Evolutionary conservation across 2,329 filamentous ascomycete genomes (phyloP), one percentile per base, ranked within the genome.

Genomic region (Dactylella cylindrospora): DNA sequence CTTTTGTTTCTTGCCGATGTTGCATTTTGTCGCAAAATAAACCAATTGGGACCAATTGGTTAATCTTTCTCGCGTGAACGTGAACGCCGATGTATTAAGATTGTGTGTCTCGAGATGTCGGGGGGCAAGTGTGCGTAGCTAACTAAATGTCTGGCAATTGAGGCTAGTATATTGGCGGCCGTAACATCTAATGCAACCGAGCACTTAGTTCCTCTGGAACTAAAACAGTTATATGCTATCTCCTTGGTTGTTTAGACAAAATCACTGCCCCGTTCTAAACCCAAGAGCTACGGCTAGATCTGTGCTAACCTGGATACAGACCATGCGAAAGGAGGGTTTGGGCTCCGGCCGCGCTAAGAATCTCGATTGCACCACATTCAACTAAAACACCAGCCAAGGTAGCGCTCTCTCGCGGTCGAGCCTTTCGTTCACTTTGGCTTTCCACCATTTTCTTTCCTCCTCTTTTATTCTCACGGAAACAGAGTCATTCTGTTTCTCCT

Each of bases 201-300:
- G 57, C 57, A 47, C 45, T 44, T 41, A 44, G 57, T 40, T 43
- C 40, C 54, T 49, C 40, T 61, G 47, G 40, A 39, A 38, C 17
- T 26, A 13, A 38, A 51, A 47, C 45, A 47, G 39, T 38, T n/a
- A n/a, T n/a, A n/a, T n/a, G n/a, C n/a, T n/a, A n/a, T n/a, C n/a
- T n/a, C n/a, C n/a, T n/a, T n/a, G n/a, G n/a, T n/a, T n/a, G n/a
- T n/a, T n/a, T n/a, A n/a, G n/a, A n/a, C n/a, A n/a, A n/a, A n/a
- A n/a, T n/a, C n/a, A n/a, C n/a, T n/a, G n/a, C n/a, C n/a, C n/a
- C n/a, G n/a, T n/a, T n/a, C n/a, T 49, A 49, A 54, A 41, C 49
- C 57, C 46, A 52, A 38, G 54, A 38, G 46, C 54, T 47, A 62
- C 57, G 57, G 57, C 57, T 54, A 53, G 57, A 62, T 62, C 57